Percentiles rank a stretch among this genome's conserved stretches.
Conservation (phyloP, 73 alveolate genomes). For the Tetrahymena borealis region DNA sequence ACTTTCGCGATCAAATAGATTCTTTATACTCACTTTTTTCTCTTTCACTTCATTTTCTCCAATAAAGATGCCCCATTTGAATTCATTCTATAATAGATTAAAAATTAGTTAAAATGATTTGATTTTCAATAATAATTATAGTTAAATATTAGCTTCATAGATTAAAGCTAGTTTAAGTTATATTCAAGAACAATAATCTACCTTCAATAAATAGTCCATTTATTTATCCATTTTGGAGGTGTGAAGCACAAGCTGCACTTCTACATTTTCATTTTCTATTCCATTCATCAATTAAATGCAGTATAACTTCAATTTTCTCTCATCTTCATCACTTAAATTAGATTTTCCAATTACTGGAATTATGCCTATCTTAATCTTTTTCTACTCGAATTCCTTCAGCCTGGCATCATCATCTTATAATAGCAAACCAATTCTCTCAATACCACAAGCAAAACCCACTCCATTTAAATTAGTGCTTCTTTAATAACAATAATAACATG, state of each 20-base stretch:
- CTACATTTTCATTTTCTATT: not conserved
- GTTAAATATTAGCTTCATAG: not conserved
- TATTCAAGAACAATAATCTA: not conserved
- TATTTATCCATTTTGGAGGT: not conserved
- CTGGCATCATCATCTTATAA: not conserved
- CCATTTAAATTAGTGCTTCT: not conserved
- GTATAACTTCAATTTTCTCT: not conserved
- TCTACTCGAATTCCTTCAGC: not conserved
- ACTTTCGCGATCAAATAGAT: not conserved
- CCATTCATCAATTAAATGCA: not conserved
- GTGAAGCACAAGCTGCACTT: not conserved
- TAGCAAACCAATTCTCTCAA: not conserved
- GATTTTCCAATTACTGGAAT: not conserved
- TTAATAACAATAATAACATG: not conserved
- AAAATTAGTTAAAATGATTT: not conserved
- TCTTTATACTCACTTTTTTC: not conserved
- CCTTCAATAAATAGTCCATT: not conserved
- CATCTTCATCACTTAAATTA: not conserved
- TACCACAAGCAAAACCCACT: not conserved
- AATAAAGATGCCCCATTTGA: not conserved
- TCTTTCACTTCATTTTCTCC: not conserved
- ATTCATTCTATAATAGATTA: not conserved
- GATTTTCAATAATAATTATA: no score
- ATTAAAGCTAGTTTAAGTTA: not conserved
- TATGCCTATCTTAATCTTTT: not conserved